phyloP scores from a whole-genome alignment of 2,329 filamentous ascomycete species.

The Fusarium secorum region DNA sequence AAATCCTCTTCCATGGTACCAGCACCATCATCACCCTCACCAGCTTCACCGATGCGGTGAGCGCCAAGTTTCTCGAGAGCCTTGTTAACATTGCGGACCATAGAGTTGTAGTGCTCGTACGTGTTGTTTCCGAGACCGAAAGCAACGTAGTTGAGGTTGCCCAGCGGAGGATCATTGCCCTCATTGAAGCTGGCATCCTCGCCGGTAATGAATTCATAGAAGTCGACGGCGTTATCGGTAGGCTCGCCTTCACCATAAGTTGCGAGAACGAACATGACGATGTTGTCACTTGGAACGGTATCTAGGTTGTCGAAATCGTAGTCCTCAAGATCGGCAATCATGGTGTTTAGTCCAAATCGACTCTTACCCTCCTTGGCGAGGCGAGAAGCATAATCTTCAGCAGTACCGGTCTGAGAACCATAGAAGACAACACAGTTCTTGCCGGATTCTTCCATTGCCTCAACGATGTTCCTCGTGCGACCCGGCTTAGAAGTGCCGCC shows the following conservation, averaged over 20 bases:
- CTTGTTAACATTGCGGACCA: slow-evolving; percentile 92
- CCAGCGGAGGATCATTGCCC: slow-evolving; percentile 75
- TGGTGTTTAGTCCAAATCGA: slow-evolving; percentile 94
- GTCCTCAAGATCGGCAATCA: slow-evolving; percentile 97
- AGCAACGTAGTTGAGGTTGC: slow-evolving; percentile 88
- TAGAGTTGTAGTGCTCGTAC: slow-evolving; percentile 99
- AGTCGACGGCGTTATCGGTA: slow-evolving; percentile 98
- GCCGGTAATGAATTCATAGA: slow-evolving; percentile 92
- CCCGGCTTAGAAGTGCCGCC: slow-evolving; percentile 77
- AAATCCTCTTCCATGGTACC: slow-evolving; percentile 99
- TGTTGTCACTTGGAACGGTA: slow-evolving; percentile 84
- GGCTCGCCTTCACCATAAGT: slow-evolving; percentile 99
- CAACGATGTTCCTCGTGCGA: slow-evolving; percentile 89
- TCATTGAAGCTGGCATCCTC: slow-evolving; percentile 86
- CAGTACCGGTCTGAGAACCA: slow-evolving; percentile 96
- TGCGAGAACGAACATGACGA: slow-evolving; percentile 93
- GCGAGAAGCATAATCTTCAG: slow-evolving; percentile 96
- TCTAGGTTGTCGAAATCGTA: slow-evolving; percentile 97
- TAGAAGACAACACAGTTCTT: slow-evolving; percentile 99
- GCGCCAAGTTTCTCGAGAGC: slow-evolving; percentile 84
- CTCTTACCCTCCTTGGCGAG: slow-evolving; percentile 97
- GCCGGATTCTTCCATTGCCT: slow-evolving; percentile 93
- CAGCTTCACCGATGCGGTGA: slow-evolving; percentile 82
- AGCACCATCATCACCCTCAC: slow-evolving; percentile 96
- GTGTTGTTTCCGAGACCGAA: slow-evolving; percentile 99